phyloP scores from a whole-genome alignment of 176 grass and related monocot species.

The Paspalum notatum region DNA sequence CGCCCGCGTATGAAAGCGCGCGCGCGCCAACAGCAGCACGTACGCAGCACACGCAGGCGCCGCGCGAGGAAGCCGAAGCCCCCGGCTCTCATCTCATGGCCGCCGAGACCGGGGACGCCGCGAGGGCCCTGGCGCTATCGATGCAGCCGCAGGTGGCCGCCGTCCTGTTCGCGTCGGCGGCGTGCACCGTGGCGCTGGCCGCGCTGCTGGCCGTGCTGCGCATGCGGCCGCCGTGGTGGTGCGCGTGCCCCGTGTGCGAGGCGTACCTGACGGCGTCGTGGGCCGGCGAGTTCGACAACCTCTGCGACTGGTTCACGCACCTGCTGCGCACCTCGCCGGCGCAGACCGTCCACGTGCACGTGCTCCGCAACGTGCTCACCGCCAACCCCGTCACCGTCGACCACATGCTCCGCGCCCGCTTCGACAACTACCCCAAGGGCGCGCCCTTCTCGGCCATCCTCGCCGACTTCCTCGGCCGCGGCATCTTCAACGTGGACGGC shows the following conservation, averaged over 20 bases:
- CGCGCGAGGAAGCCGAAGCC: too few relatives aligned
- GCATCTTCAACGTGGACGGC: constrained; percentile 88
- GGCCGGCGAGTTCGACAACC: constrained; percentile 70
- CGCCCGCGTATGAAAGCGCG: constrained; percentile 36
- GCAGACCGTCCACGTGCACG: constrained; percentile 82
- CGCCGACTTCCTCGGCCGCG: constrained; percentile 81
- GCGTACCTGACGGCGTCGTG: constrained; percentile 77
- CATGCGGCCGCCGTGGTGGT: constrained; percentile 63
- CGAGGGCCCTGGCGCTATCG: constrained; percentile 39
- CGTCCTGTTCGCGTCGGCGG: constrained; percentile 51
- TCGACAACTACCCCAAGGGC: constrained; percentile 88
- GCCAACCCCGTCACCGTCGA: constrained; percentile 68
- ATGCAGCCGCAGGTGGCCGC: constrained; percentile 52
- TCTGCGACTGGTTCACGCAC: constrained; percentile 89
- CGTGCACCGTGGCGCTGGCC: constrained; percentile 48
- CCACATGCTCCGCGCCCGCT: constrained; percentile 67
- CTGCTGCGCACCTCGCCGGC: constrained; percentile 71
- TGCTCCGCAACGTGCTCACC: constrained; percentile 76
- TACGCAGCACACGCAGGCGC: not conserved
- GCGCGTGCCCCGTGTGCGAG: constrained; percentile 72
- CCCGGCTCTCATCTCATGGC: too few relatives aligned
- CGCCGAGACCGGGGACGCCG: not conserved
- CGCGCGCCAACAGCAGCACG: constrained; percentile 27
- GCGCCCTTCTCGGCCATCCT: constrained; percentile 73
- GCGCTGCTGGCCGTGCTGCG: constrained; percentile 45